Base-by-base conservation (phyloP, 352 stramenopile species). In the Pythium grandisporangium region DNA sequence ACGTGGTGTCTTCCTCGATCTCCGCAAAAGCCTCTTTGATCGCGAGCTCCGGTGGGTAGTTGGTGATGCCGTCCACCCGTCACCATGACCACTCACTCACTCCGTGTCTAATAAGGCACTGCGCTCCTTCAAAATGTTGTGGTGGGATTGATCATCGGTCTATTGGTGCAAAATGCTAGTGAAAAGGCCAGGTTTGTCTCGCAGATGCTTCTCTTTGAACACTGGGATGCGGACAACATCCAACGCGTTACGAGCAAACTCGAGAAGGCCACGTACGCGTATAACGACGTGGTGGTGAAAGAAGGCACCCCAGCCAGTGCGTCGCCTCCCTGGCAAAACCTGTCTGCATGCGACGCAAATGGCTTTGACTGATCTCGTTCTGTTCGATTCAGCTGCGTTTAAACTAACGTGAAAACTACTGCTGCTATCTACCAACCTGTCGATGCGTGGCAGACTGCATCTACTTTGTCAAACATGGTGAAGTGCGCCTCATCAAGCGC, bases 161-260 rank as follows among this genome's bases (percentile, higher is more conserved):
- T 30, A 11, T 30, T 48, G 12, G 2, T n/a, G n/a, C n/a, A n/a
- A n/a, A n/a, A n/a, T n/a, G n/a, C 2, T 20, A 83, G 69, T 14
- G 69, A 85, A 42, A 88, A 88, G 63, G 61, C 79, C 45, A 61
- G 50, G 6, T 84, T 85, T 34, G 55, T 88, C 8, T 52, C 64
- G 5, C 46, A 51, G 11, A 51, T 78, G 8, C 30, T 43, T 0
- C 65, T 56, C 22, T 63, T 85, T 12, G 70, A 77, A 38, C 74
- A 84, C 43, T 84, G 71, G 71, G 66, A 82, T 44, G 61, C 62
- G 25, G 71, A 85, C 42, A 63, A 30, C 32, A 75, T 79, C 20
- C 54, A 84, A 10, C 63, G 58, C 11, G 50, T 87, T 10, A 76
- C 62, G 11, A 61, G 69, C 1, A 61, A 70, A n/a, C 78, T 84